Conservation (phyloP, 2,329 filamentous ascomycete genomes). For the Aspergillus texensis region DNA sequence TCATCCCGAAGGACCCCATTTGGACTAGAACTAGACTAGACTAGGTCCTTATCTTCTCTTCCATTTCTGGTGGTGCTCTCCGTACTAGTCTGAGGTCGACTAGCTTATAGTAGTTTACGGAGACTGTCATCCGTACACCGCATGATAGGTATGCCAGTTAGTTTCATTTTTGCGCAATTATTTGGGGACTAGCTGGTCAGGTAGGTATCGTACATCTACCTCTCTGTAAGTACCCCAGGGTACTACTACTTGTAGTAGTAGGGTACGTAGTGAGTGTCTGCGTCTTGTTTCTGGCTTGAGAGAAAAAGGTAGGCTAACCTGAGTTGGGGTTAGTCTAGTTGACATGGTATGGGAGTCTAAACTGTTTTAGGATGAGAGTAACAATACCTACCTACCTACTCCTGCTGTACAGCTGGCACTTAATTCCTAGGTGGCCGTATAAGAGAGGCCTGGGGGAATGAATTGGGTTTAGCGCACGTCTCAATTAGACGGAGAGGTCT, state of each 20-base stretch:
- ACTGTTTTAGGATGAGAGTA: background rate
- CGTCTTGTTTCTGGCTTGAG: background rate
- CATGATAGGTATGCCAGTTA: background rate
- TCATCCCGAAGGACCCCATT: background rate
- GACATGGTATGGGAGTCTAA: background rate
- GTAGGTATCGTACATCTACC: background rate
- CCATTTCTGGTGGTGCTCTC: background rate
- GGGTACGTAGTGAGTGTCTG: no score
- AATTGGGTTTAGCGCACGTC: background rate
- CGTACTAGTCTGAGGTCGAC: background rate
- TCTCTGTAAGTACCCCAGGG: background rate
- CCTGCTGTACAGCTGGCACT: background rate
- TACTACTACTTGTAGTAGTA: background rate
- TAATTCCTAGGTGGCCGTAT: background rate
- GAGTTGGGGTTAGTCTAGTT: background rate
- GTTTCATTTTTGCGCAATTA: background rate
- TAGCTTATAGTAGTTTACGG: conserved; percentile 3
- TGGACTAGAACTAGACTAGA: background rate
- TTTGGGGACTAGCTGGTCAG: background rate
- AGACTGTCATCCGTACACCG: background rate
- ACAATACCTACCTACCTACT: background rate
- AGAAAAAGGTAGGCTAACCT: background rate
- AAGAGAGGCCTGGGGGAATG: background rate
- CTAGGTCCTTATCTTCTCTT: background rate
- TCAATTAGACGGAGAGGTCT: background rate